These are phyloP conservation scores for Backusella westeae DNA, from an alignment of 192 early-diverging fungal species.

Conservation along the genomic window DNA sequence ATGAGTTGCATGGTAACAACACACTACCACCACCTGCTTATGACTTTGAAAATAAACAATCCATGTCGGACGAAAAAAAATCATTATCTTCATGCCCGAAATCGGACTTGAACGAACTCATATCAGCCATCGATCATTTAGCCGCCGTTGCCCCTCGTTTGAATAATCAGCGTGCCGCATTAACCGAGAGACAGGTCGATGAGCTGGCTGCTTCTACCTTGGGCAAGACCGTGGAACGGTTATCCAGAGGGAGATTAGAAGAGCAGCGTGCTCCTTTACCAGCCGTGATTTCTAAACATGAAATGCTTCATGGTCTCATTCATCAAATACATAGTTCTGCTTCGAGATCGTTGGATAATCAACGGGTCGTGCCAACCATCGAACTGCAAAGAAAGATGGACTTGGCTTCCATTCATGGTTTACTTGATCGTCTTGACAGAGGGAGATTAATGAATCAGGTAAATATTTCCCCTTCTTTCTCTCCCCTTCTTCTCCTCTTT, in stretches of 20 bases:
- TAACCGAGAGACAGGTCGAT: constrained; percentile 42
- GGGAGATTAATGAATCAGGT: constrained; percentile 48
- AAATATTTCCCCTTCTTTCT: constrained; percentile 3
- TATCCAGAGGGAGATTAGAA: constrained; percentile 42
- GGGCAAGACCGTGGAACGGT: constrained; percentile 38
- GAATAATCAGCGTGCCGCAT: constrained; percentile 52
- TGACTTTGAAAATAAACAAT: constrained; percentile 8
- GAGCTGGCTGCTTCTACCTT: constrained; percentile 45
- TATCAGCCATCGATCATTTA: constrained; percentile 52
- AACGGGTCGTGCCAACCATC: constrained; percentile 45
- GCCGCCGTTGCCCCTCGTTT: constrained; percentile 47
- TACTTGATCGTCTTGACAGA: constrained; percentile 41
- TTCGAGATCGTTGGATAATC: constrained; percentile 41
- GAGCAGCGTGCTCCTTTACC: constrained; percentile 33
- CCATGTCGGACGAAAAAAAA: background rate
- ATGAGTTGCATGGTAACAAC: constrained; percentile 5
- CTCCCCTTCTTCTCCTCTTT: background rate
- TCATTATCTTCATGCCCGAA: background rate
- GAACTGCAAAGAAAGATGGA: constrained; percentile 41
- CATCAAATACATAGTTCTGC: constrained; percentile 49
- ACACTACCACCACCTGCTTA: background rate
- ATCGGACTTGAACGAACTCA: constrained; percentile 49
- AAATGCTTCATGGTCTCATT: constrained; percentile 45
- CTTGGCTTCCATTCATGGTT: constrained; percentile 36
- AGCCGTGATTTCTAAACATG: constrained; percentile 10